A percentile compares a stretch with the other conserved stretches of the same genome.
phyloP scores from a whole-genome alignment of 257 asterid genomes.

The Jacaranda copaia region DNA sequence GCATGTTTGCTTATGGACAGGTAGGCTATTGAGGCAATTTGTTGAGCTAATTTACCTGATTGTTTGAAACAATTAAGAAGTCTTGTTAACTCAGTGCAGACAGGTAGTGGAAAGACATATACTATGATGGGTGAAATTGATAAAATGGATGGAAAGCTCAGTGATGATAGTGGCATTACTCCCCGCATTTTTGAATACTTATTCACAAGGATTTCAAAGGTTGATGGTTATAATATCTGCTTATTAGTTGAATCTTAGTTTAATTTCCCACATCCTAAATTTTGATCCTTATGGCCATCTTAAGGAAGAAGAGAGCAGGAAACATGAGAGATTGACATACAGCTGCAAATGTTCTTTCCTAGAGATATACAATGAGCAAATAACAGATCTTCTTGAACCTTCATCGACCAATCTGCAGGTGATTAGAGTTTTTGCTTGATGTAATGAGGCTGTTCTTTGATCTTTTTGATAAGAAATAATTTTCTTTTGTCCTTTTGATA shows the following conservation, averaged over 20 bases:
- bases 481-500: constrained; percentile 15
- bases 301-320: constrained; percentile 80
- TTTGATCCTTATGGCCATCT: constrained; percentile 35
- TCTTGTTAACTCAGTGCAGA: constrained; percentile 50
- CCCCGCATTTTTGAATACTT: constrained; percentile 81
- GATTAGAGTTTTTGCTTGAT: constrained; percentile 30
- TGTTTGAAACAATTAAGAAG: constrained; percentile 7
- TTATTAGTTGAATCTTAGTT: constrained; percentile 2
- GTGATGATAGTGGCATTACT: constrained; percentile 78
- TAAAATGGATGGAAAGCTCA: constrained; percentile 59
- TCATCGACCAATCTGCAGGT: constrained; percentile 84
- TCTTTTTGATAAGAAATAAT: constrained; percentile 9
- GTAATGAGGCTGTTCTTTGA: not conserved
- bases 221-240: constrained; percentile 31
- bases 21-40: constrained; percentile 41
- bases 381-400: constrained; percentile 93
- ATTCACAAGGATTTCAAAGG: constrained; percentile 79
- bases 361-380: constrained; percentile 91
- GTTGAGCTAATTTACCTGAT: constrained; percentile 15
- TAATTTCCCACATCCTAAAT: not conserved
- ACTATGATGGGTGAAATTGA: constrained; percentile 91
- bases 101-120: constrained; percentile 92
- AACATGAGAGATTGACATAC: constrained; percentile 66
- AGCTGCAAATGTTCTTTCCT: constrained; percentile 92
- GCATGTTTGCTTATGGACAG: constrained; percentile 96